Evolutionary conservation across 306 rosid genomes (phyloP).

Genomic region (Pterocarpus macrocarpus): DNA sequence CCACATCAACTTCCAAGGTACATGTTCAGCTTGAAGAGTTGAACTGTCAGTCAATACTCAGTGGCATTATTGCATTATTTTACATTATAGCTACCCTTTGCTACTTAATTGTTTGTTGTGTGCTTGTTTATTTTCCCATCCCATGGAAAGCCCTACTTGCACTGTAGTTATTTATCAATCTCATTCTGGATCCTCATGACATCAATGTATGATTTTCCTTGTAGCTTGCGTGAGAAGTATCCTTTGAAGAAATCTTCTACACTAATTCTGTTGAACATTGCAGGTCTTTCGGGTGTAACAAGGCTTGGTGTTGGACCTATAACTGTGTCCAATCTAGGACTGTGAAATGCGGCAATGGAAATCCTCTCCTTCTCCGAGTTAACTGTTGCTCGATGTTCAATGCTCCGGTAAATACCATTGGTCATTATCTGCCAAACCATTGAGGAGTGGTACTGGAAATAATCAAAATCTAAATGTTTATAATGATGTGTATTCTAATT

Average conservation of each 20-base stretch:
- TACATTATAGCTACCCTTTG: background rate
- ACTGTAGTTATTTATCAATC: background rate
- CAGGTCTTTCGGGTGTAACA: slow-evolving; percentile 31
- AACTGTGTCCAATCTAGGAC: background rate
- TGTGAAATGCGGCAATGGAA: slow-evolving; percentile 32
- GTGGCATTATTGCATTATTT: background rate
- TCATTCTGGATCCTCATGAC: background rate
- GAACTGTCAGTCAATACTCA: background rate
- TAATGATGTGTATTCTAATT: background rate
- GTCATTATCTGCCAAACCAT: slow-evolving; percentile 42
- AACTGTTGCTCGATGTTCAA: slow-evolving; percentile 37
- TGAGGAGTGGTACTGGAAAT: background rate
- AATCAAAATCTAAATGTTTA: background rate
- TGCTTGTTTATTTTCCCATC: background rate
- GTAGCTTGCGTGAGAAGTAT: background rate
- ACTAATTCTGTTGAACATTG: slow-evolving; percentile 25
- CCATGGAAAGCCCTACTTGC: background rate
- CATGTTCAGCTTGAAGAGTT: no score
- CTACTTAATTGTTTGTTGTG: background rate
- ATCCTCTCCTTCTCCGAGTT: slow-evolving; percentile 14
- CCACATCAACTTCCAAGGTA: no score
- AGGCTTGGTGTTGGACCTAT: slow-evolving; percentile 39
- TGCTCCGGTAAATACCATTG: slow-evolving; percentile 44
- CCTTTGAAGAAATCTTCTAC: slow-evolving; percentile 33
- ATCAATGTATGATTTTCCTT: slow-evolving; percentile 32